Evolutionary conservation across 441 rosid genomes (phyloP).

Genomic region (Arabidopsis hybrid): DNA sequence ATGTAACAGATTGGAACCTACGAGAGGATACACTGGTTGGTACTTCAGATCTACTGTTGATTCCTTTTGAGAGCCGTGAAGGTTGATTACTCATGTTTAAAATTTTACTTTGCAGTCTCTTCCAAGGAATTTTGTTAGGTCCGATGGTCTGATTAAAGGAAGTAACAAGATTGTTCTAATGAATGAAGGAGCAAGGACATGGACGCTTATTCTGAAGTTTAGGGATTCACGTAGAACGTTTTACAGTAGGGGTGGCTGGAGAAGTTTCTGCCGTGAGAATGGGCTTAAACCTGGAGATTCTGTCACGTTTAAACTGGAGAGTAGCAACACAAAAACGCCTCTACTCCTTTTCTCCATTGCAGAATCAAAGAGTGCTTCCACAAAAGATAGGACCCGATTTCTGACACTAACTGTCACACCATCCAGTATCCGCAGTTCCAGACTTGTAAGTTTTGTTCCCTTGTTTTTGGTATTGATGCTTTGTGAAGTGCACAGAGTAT

Average conservation of each 20-base stretch:
- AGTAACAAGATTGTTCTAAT: slow-evolving; percentile 25
- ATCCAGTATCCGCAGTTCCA: background rate
- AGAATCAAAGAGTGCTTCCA: background rate
- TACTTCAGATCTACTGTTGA: background rate
- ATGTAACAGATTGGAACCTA: slow-evolving; percentile 21
- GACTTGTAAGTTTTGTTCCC: slow-evolving; percentile 12
- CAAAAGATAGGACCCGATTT: background rate
- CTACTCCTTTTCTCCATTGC: slow-evolving; percentile 10
- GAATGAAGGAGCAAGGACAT: slow-evolving; percentile 12
- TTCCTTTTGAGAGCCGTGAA: background rate
- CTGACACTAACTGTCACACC: slow-evolving; percentile 28
- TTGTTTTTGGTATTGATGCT: background rate
- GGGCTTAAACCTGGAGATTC: slow-evolving; percentile 24
- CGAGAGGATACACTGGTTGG: slow-evolving; percentile 20
- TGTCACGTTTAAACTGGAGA: slow-evolving; percentile 30
- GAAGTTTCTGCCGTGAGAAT: slow-evolving; percentile 33
- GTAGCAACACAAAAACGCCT: background rate
- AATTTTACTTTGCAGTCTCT: slow-evolving; percentile 11
- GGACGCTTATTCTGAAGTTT: slow-evolving; percentile 3
- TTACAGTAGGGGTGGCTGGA: slow-evolving; percentile 27
- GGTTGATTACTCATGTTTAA: background rate
- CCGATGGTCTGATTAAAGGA: slow-evolving; percentile 27
- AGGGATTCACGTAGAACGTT: background rate
- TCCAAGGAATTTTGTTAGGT: slow-evolving; percentile 19
- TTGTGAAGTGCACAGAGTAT: background rate